These are phyloP conservation scores for Tetrahymena borealis DNA, from an alignment of 73 alveolate species.

Conservation along the genomic window DNA sequence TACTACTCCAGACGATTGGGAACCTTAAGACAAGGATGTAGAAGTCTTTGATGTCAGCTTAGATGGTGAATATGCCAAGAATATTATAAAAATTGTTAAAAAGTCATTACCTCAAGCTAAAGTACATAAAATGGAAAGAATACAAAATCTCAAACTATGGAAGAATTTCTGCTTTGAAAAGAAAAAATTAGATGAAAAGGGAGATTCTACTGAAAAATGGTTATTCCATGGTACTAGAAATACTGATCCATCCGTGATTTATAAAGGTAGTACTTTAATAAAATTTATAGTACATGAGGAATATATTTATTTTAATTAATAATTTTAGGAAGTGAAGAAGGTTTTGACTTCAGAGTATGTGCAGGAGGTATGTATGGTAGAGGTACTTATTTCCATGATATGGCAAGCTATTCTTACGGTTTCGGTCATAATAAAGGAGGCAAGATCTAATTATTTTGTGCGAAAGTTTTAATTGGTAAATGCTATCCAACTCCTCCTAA, in stretches of 20 bases:
- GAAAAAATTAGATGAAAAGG: not conserved
- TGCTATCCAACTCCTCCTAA: not conserved
- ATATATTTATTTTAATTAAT: not conserved
- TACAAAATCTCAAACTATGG: not conserved
- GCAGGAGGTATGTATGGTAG: conserved; percentile 1
- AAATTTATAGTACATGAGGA: not conserved
- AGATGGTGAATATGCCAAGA: not conserved
- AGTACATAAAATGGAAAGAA: not conserved
- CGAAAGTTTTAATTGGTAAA: not conserved
- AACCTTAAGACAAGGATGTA: not conserved
- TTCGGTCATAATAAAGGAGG: not conserved
- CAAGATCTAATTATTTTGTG: not conserved
- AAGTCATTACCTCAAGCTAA: not conserved
- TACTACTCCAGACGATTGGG: not conserved
- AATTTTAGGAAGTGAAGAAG: not conserved
- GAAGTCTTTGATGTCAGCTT: not conserved
- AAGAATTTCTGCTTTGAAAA: not conserved
- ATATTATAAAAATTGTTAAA: not conserved
- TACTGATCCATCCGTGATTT: not conserved
- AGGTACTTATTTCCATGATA: not conserved
- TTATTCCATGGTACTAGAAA: not conserved
- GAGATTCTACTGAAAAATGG: not conserved
- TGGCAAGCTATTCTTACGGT: not conserved
- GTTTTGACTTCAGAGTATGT: not conserved
- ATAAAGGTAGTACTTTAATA: not conserved